Evolutionary conservation across 2,329 filamentous ascomycete genomes (phyloP).

Genomic region (Neonectria magnoliae): DNA sequence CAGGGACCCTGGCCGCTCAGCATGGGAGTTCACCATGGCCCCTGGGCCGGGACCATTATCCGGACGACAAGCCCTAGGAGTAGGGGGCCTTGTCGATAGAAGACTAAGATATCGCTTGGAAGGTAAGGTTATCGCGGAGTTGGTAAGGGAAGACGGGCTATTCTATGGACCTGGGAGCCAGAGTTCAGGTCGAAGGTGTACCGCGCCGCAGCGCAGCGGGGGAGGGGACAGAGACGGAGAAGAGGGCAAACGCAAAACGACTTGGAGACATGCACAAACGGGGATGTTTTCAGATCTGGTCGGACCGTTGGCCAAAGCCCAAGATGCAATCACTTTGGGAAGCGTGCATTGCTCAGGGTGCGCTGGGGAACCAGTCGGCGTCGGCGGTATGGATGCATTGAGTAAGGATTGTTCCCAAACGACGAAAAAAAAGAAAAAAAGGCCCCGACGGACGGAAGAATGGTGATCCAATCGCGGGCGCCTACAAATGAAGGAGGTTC

Average conservation of each 20-base stretch:
- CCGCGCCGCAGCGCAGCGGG: neutral
- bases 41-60: constrained; percentile 34
- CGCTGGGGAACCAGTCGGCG: constrained; percentile 5
- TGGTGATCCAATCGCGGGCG: constrained; percentile 9
- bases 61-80: constrained; percentile 32
- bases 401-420: constrained; percentile 15
- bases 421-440: constrained; percentile 2
- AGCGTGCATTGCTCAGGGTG: neutral
- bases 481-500: constrained; percentile 5
- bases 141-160: constrained; percentile 2
- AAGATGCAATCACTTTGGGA: constrained; percentile 4
- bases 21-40: constrained; percentile 22
- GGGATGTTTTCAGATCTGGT: constrained; percentile 10
- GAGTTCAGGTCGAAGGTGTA: constrained; percentile 4
- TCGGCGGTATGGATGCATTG: constrained; percentile 19
- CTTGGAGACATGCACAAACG: constrained; percentile 9
- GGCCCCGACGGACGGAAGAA: constrained; percentile 1
- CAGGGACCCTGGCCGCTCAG: constrained; percentile 19
- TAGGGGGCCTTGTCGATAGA: constrained; percentile 28
- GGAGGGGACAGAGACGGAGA: neutral
- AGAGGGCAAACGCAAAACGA: constrained; percentile 5
- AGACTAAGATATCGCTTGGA: constrained; percentile 31
- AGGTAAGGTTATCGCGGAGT: constrained; percentile 25
- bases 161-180: neutral
- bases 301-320: constrained; percentile 3